Percentiles rank a stretch among this genome's conserved stretches.
These are phyloP conservation scores for Globisporangium yorkense DNA, from an alignment of 352 stramenopile species.

Conservation along the genomic window DNA sequence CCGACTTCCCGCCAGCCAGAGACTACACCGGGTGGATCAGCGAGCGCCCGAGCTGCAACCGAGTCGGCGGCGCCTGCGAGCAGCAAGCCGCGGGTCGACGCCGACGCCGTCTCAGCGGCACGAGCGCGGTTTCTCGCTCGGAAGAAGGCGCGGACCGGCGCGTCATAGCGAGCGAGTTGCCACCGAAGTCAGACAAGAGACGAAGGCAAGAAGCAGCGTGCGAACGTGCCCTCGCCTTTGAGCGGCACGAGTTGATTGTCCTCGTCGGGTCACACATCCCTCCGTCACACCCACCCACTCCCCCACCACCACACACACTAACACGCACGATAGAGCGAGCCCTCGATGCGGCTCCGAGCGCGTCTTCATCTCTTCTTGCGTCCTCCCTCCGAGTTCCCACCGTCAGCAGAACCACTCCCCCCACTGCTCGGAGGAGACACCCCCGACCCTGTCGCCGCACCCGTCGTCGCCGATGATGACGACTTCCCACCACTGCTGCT, in stretches of 20 bases:
- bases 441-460: background rate
- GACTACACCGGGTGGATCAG: background rate
- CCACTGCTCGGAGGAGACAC: background rate
- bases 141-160: constrained; percentile 13
- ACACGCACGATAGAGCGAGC: background rate
- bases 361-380: background rate
- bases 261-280: background rate
- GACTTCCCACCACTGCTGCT: constrained; percentile 1
- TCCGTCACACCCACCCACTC: background rate
- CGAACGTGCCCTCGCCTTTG: background rate
- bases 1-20: constrained; percentile 6
- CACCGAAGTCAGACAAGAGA: background rate
- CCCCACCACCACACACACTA: background rate
- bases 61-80: background rate
- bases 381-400: background rate
- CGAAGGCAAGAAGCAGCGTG: background rate
- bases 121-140: constrained; percentile 38
- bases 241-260: background rate
- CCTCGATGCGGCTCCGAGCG: background rate
- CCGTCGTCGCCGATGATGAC: constrained; percentile 13
- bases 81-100: constrained; percentile 15
- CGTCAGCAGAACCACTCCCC: too few relatives aligned
- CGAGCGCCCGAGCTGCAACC: background rate
- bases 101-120: constrained; percentile 29
- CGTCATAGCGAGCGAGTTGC: background rate